Evolutionary conservation across 2,329 filamentous ascomycete genomes (phyloP), one percentile per base, ranked within the genome.

Genomic region (Ascochyta clinopodiicola): DNA sequence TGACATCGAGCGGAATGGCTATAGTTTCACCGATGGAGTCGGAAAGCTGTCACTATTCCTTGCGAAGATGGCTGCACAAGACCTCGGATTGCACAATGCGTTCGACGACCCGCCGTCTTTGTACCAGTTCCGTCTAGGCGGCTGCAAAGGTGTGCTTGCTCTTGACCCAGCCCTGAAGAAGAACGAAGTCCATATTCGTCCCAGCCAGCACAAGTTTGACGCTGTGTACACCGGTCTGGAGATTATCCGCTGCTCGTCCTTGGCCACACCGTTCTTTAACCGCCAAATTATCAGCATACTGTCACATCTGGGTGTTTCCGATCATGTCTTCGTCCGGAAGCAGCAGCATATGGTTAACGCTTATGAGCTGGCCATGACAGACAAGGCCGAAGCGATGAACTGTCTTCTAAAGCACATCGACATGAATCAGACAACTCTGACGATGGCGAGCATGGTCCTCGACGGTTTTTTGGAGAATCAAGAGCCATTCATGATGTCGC

Each of bases 81-180:
- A 95, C 61, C 84, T 96, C 57, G 82, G 83, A 0, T 72, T 92
- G 27, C 77, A 81, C 19, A 81, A 81, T 12, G 75, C 82, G 1
- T 76, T 76, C 6, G 76, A 81, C 2, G 76, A 82, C 4, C 78
- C 85, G 5, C 93, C 95, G 0, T 96, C 92, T 0, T 89, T 91
- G 0, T 94, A 91, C 62, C 95, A 99, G 67, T 96, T 98, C 67
- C 90, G 95, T 7, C 86, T 97, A 66, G 93, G 91, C 8, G 95
- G 95, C 1, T 93, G 88, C 77, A 99, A 99, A 77, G 95, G 95
- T 0, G 87, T 99, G 13, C 80, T 99, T 17, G 86, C 87, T 0
- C 82, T 92, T 2, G 94, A 91, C 76, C 85, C 89, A 0, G 82
- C 88, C 4, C 84, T 88, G 9, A 83, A 83, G 57, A 83, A 82